Percentiles rank a stretch among this genome's conserved stretches.
Evolutionary conservation across 345 rosid species (phyloP).

Genomic region (Eucalyptus brandiana): DNA sequence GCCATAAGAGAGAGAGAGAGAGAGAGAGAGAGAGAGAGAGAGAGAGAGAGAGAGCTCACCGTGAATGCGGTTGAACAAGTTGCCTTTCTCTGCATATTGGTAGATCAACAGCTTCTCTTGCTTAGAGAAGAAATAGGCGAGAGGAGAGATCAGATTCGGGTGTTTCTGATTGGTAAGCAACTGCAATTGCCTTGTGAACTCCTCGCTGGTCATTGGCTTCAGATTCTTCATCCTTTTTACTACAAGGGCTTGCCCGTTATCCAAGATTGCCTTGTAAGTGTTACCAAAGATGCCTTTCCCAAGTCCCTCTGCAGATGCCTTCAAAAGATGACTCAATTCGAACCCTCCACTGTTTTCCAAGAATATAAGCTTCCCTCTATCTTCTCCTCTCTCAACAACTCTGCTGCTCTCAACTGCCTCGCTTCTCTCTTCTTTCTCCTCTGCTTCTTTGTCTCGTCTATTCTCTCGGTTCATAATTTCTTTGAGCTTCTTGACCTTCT

Average conservation of each 20-base stretch:
- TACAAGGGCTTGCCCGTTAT: conserved; percentile 13
- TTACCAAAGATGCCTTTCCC: conserved; percentile 39
- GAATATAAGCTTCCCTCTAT: conserved; percentile 20
- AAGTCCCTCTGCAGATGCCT: conserved; percentile 40
- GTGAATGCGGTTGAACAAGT: conserved; percentile 36
- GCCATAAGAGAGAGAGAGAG: background rate
- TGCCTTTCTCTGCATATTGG: conserved; percentile 31
- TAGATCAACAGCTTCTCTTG: conserved; percentile 50
- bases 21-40: background rate
- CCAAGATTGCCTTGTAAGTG: conserved; percentile 26
- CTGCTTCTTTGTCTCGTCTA: background rate
- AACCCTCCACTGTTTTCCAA: conserved; percentile 5
- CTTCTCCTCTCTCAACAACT: background rate
- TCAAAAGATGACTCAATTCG: conserved; percentile 22
- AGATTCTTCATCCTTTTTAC: conserved; percentile 32
- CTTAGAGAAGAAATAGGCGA: conserved; percentile 57
- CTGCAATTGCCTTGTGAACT: conserved; percentile 18
- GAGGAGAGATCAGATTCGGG: conserved; percentile 45
- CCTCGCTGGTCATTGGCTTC: conserved; percentile 29
- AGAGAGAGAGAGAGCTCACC: conserved; percentile 8
- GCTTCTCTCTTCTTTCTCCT: background rate
- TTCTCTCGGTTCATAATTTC: background rate
- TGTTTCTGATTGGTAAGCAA: conserved; percentile 17
- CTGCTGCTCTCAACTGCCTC: background rate
- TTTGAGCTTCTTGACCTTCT: conserved; percentile 8